Conservation (phyloP, 2,329 filamentous ascomycete genomes). For the Aspergillus fischeri region DNA sequence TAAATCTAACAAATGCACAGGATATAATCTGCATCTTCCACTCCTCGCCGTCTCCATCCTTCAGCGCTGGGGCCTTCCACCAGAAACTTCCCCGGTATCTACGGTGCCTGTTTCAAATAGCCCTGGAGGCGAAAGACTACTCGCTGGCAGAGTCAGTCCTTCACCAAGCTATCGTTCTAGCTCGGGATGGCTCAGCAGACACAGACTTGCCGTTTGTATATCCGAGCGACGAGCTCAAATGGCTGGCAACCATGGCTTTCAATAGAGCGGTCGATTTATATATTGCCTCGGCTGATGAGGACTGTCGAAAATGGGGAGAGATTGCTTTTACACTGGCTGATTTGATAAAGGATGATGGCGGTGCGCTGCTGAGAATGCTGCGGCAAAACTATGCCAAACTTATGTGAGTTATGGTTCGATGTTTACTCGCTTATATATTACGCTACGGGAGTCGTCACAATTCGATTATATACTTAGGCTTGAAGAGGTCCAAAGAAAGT, state of each 20-base stretch:
- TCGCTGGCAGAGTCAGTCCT: conserved; percentile 32
- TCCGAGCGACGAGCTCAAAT: conserved; percentile 53
- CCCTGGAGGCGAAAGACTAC: conserved; percentile 40
- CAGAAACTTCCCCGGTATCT: conserved; percentile 69
- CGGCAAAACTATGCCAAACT: conserved; percentile 26
- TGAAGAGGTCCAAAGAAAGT: not conserved
- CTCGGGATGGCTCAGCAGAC: not conserved
- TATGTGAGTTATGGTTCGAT: conserved; percentile 10
- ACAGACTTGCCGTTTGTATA: conserved; percentile 29
- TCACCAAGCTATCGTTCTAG: conserved; percentile 29
- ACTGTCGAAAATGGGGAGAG: conserved; percentile 33
- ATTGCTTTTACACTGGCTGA: conserved; percentile 35
- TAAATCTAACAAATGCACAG: conserved; percentile 36
- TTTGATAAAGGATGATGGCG: conserved; percentile 19
- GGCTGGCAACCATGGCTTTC: conserved; percentile 53
- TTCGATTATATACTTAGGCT: not conserved
- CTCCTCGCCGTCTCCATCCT: conserved; percentile 50
- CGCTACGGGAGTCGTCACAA: not conserved
- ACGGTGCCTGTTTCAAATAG: conserved; percentile 68
- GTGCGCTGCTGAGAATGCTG: conserved; percentile 22
- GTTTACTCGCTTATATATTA: not conserved
- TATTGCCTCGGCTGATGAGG: conserved; percentile 23
- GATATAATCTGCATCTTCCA: conserved; percentile 67
- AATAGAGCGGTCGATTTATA: conserved; percentile 56
- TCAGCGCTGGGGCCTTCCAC: conserved; percentile 21